phyloP scores from a whole-genome alignment of 2,329 filamentous ascomycete species.

The Trichophyton equinum region DNA sequence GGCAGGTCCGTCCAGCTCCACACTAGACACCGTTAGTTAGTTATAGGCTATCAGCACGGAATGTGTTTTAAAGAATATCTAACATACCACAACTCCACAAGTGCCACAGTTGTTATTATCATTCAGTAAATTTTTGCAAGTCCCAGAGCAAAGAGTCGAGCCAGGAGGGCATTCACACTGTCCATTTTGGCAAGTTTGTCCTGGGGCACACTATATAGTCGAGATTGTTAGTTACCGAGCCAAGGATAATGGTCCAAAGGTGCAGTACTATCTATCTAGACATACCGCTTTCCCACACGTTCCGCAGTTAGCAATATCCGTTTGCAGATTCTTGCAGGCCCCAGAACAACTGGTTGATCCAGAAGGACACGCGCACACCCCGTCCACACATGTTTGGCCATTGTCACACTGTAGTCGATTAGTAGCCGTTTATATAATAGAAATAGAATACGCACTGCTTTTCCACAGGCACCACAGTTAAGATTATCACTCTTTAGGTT shows the following conservation, averaged over 20 bases:
- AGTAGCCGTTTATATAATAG: neutral
- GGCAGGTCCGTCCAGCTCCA: neutral
- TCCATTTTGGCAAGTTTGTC: neutral
- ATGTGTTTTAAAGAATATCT: neutral
- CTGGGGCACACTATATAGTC: neutral
- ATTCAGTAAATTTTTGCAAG: neutral
- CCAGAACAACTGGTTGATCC: neutral
- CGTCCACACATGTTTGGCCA: neutral
- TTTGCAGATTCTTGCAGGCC: neutral
- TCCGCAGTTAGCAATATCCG: neutral
- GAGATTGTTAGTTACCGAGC: neutral
- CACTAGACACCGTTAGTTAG: neutral
- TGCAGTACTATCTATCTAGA: neutral
- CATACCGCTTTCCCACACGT: neutral
- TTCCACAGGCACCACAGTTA: neutral
- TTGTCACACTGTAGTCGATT: neutral
- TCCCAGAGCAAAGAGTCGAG: neutral
- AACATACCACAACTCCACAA: neutral
- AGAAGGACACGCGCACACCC: neutral
- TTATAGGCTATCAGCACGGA: neutral
- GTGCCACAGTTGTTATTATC: neutral
- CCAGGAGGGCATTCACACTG: neutral
- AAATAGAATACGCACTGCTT: neutral
- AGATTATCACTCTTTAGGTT: neutral
- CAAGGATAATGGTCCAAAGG: neutral